Percentiles rank a stretch among this genome's conserved stretches.
Conservation (phyloP, 208 protist species). For the Leishmania mexicana region DNA sequence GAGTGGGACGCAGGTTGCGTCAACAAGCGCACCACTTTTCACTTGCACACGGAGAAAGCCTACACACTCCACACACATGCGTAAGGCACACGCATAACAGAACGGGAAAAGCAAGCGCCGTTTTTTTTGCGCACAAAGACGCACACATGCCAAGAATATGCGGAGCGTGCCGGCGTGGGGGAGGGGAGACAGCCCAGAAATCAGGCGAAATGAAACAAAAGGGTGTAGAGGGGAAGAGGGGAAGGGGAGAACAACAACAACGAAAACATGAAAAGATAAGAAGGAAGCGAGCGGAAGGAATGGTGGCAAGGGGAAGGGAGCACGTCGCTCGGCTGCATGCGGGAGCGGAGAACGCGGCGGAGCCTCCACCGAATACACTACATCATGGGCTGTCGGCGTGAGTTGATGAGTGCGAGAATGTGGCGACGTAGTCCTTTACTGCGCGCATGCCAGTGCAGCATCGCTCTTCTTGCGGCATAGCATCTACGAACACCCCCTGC, state of each 20-base stretch:
- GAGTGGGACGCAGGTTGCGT: neutral
- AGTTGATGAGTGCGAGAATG: neutral
- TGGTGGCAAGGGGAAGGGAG: neutral
- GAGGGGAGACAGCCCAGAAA: neutral
- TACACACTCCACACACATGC: neutral
- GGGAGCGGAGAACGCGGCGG: neutral
- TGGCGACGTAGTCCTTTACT: neutral
- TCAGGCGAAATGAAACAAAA: neutral
- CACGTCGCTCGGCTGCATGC: neutral
- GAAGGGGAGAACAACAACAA: neutral
- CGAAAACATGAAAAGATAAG: constrained; percentile 12
- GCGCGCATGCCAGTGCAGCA: neutral
- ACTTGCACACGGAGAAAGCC: neutral
- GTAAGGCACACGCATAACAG: neutral
- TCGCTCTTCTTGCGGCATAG: neutral
- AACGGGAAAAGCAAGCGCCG: neutral
- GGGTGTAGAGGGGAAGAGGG: too few relatives aligned
- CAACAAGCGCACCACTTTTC: neutral
- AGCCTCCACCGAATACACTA: neutral
- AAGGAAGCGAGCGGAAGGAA: neutral
- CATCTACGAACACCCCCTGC: too few relatives aligned
- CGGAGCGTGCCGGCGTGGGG: neutral
- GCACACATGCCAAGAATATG: neutral
- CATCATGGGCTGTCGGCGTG: neutral
- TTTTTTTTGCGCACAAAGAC: neutral